Evolutionary conservation across 805 yeast genomes (phyloP), one percentile per base, ranked within the genome.

Genomic region (Saccharomycopsis capsularis): DNA sequence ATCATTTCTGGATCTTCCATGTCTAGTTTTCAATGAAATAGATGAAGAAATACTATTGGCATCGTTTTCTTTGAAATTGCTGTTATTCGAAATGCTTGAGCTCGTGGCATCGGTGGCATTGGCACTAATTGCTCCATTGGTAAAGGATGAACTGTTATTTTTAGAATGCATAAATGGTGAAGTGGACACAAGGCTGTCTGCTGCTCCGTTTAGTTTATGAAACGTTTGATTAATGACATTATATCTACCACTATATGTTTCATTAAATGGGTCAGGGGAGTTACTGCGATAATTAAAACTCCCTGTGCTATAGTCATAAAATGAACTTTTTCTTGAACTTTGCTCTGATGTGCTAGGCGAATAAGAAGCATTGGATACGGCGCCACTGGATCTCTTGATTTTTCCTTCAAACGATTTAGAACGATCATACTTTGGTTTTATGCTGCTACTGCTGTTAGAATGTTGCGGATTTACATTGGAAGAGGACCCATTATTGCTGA

Each of bases 271-370:
- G 32, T 52, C 53, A 13, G 55, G 52, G 4, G 51, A 42, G 21
- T 52, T 50, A 21, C 47, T 38, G 4, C 52, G 41, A 22, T 38
- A 41, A 29, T 46, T 48, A 22, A 44, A 35, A 25, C 47, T 46
- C 16, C 47, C 53, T 2, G 50, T 52, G 29, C 50, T 48, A 43
- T 50, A 52, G 30, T 52, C 55, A 24, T 52, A 52, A 18, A 52
- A 52, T 5, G 55, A 52, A 42, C 55, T 52, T 46, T 47, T 49
- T 39, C 55, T 42, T 4, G 53, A 50, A 30, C 55, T 52, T 22
- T 52, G 55, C 40, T 52, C 55, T 13, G 53, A 50, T 6, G 53
- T 47, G 25, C 51, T 46, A 24, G 55, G 55, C 2, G 53, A 49
- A 39, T 52, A 50, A 19, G 52, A 48, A 11, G 50, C 55, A 34